These are phyloP conservation scores for Calycina herbarum DNA, from an alignment of 2,329 filamentous ascomycete genomes.

Conservation along the genomic window DNA sequence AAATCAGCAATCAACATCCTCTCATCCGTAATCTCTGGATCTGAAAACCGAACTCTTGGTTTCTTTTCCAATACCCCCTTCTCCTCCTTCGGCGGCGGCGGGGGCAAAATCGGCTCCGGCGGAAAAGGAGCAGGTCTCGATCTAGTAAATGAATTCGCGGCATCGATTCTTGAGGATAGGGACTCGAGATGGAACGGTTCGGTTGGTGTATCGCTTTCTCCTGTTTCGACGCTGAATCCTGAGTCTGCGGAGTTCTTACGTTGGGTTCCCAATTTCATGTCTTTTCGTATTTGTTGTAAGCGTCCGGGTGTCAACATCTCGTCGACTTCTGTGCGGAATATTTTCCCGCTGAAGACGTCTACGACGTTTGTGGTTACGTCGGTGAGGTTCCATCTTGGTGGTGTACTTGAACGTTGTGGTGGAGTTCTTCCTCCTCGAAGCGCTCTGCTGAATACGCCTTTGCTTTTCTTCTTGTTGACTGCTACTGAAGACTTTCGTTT, in stretches of 20 bases:
- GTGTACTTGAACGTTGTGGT: constrained; percentile 32
- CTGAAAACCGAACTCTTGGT: not conserved
- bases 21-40: constrained; percentile 13
- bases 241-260: constrained; percentile 26
- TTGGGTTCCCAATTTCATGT: constrained; percentile 25
- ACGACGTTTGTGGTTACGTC: constrained; percentile 58
- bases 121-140: not conserved
- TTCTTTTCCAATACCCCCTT: not conserved
- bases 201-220: constrained; percentile 41
- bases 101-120: constrained; percentile 7
- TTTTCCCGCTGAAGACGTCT: constrained; percentile 54
- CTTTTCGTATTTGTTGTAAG: constrained; percentile 43
- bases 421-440: constrained; percentile 17
- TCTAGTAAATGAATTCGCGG: constrained; percentile 27
- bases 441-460: constrained; percentile 18
- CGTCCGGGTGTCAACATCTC: constrained; percentile 58
- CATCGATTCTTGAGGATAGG: constrained; percentile 45
- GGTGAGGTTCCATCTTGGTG: constrained; percentile 52
- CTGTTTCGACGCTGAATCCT: constrained; percentile 34
- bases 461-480: constrained; percentile 40
- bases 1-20: constrained; percentile 28
- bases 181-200: constrained; percentile 54
- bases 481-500: constrained; percentile 43
- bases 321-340: constrained; percentile 55
- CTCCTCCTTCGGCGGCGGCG: not conserved